phyloP scores from a whole-genome alignment of 192 early-diverging fungal genomes.

The Haplosporangium gracile region DNA sequence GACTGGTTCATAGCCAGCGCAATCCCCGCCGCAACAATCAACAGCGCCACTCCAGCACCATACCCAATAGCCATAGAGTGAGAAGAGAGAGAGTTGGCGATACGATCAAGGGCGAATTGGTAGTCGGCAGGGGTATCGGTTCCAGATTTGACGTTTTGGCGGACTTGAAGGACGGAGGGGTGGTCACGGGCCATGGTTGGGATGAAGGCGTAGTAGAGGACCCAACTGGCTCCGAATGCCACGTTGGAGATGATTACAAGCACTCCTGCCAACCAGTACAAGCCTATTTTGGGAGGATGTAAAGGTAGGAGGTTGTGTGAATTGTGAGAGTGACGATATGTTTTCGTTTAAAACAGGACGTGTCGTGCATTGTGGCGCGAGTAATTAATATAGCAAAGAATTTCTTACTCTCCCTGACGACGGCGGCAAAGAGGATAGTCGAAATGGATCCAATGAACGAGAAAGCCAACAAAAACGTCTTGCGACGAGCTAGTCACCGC shows the following conservation, averaged over 20 bases:
- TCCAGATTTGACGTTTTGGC: conserved; percentile 11
- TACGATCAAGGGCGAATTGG: conserved; percentile 26
- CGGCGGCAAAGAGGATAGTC: conserved; percentile 49
- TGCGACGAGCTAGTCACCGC: conserved; percentile 45
- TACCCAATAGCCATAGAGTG: conserved; percentile 56
- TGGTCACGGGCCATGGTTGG: conserved; percentile 60
- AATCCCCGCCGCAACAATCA: conserved; percentile 56
- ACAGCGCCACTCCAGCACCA: conserved; percentile 44
- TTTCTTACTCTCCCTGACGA: conserved; percentile 35
- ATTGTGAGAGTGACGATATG: neutral
- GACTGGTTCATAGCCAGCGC: conserved; percentile 36
- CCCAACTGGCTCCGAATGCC: conserved; percentile 61
- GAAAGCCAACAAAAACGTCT: conserved; percentile 57
- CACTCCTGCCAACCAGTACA: conserved; percentile 59
- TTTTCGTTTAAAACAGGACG: neutral
- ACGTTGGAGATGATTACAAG: conserved; percentile 59
- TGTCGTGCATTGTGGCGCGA: neutral
- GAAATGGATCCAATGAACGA: conserved; percentile 57
- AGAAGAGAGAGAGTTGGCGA: conserved; percentile 58
- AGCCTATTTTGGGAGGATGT: conserved; percentile 4
- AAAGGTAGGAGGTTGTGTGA: neutral
- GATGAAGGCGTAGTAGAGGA: conserved; percentile 69
- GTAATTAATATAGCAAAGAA: too few species aligned
- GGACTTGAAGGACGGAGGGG: conserved; percentile 42
- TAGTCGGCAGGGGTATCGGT: conserved; percentile 36